Evolutionary conservation across 768 basidiomycete species (phyloP).

Genomic region (Phaffia tasmanica): DNA sequence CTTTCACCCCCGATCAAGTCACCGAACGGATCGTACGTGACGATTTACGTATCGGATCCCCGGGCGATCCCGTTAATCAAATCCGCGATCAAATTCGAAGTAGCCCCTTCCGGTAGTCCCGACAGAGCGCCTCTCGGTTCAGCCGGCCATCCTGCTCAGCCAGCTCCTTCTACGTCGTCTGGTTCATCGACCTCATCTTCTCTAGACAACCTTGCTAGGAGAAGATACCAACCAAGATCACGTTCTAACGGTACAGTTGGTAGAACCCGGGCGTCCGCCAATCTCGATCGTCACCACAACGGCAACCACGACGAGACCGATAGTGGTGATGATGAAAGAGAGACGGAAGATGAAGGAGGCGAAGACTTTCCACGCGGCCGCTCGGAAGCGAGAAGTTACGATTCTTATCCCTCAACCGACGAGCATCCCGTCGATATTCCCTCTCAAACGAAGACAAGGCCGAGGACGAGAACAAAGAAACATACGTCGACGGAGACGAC

Average conservation of each 20-base stretch:
- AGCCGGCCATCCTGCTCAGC: too few relatives aligned
- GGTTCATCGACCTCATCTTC: neutral
- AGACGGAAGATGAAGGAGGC: conserved; percentile 8
- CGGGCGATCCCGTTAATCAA: conserved; percentile 8
- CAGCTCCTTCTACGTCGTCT: neutral
- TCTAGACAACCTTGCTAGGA: neutral
- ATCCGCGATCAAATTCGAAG: conserved; percentile 12
- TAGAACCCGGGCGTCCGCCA: neutral
- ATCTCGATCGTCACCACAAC: neutral
- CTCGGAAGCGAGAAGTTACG: conserved; percentile 13
- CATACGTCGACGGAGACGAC: neutral
- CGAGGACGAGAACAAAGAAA: neutral
- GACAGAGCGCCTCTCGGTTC: too few relatives aligned
- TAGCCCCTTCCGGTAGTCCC: too few relatives aligned
- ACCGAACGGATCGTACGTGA: conserved; percentile 11
- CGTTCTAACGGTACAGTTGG: neutral
- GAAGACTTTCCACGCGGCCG: conserved; percentile 16
- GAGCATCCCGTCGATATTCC: neutral
- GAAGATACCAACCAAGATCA: neutral
- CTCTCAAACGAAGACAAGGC: neutral
- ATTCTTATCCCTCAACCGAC: conserved; percentile 2
- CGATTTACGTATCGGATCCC: conserved; percentile 14
- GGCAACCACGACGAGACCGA: neutral
- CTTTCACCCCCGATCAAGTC: neutral
- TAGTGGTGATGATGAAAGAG: neutral